Conservation (phyloP, 352 stramenopile genomes). For the Globisporangium carolinianum region DNA sequence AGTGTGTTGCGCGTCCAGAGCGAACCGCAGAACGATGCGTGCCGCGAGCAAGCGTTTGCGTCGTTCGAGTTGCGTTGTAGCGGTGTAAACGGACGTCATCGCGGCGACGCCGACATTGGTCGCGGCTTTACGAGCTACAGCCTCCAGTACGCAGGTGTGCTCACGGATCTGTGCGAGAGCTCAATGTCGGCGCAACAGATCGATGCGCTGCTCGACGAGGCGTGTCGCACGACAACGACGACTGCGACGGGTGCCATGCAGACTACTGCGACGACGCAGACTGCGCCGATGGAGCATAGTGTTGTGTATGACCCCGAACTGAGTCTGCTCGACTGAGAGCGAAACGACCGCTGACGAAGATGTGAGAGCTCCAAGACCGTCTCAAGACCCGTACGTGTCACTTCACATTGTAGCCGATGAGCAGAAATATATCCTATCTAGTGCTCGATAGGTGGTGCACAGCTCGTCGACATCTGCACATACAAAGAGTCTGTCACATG, state of each 20-base stretch:
- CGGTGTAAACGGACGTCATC: conserved; percentile 4
- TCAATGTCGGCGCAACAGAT: conserved; percentile 16
- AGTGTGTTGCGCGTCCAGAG: conserved; percentile 20
- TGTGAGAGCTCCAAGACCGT: no score
- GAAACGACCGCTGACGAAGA: no score
- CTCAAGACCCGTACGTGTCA: no score
- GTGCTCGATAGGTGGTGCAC: no score
- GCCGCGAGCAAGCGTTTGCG: conserved; percentile 24
- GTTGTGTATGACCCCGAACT: conserved; percentile 20
- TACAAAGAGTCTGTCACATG: no score
- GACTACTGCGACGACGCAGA: not conserved
- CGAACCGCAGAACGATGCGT: conserved; percentile 21
- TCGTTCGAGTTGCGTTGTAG: conserved; percentile 23
- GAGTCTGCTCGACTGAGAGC: conserved; percentile 2
- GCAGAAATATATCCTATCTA: no score
- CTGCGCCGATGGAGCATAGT: not conserved
- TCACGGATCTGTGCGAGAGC: conserved; percentile 41
- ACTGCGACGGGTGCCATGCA: not conserved
- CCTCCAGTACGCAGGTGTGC: conserved; percentile 47
- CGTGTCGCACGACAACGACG: conserved; percentile 11
- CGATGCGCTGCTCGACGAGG: conserved; percentile 23
- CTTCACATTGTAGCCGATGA: no score
- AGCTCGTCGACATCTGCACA: no score
- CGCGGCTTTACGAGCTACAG: conserved; percentile 60
- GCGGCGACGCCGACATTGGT: conserved; percentile 19